Conservation (phyloP, 2,329 filamentous ascomycete genomes). For the Dothideomycetes sp. region DNA sequence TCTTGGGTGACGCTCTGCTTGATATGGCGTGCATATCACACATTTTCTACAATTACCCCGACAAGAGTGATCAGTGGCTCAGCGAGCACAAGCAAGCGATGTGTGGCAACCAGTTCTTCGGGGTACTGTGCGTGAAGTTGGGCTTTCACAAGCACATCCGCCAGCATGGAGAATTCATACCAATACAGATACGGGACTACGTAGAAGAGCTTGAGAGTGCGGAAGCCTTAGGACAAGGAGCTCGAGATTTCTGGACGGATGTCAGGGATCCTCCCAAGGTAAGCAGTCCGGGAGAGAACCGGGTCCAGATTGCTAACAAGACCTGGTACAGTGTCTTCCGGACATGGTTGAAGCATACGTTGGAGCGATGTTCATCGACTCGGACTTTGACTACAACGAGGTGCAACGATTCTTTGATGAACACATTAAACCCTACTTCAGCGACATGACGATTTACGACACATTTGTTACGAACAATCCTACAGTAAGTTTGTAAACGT, state of each 20-base stretch:
- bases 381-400: slow-evolving; percentile 61
- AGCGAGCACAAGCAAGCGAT: slow-evolving; percentile 99
- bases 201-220: slow-evolving; percentile 48
- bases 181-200: slow-evolving; percentile 38
- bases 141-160: slow-evolving; percentile 67
- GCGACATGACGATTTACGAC: slow-evolving; percentile 80
- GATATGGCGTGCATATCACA: slow-evolving; percentile 79
- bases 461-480: slow-evolving; percentile 79
- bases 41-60: slow-evolving; percentile 65
- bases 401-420: slow-evolving; percentile 68
- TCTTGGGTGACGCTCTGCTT: slow-evolving; percentile 78
- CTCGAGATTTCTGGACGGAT: slow-evolving; percentile 58
- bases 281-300: background rate
- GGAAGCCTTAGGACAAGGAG: slow-evolving; percentile 35
- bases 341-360: slow-evolving; percentile 85
- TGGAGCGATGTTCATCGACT: slow-evolving; percentile 86
- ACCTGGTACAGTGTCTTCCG: slow-evolving; percentile 44
- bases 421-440: slow-evolving; percentile 68
- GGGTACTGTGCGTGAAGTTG: slow-evolving; percentile 66
- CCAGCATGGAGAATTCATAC: slow-evolving; percentile 14
- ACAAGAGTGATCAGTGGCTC: slow-evolving; percentile 86
- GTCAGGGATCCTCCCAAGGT: slow-evolving; percentile 55
- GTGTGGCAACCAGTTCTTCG: slow-evolving; percentile 91
- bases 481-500: slow-evolving; percentile 40
- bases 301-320: background rate